These are phyloP conservation scores for Chaetomiaceae sp. DNA, from an alignment of 2,329 filamentous ascomycete genomes.

Conservation along the genomic window DNA sequence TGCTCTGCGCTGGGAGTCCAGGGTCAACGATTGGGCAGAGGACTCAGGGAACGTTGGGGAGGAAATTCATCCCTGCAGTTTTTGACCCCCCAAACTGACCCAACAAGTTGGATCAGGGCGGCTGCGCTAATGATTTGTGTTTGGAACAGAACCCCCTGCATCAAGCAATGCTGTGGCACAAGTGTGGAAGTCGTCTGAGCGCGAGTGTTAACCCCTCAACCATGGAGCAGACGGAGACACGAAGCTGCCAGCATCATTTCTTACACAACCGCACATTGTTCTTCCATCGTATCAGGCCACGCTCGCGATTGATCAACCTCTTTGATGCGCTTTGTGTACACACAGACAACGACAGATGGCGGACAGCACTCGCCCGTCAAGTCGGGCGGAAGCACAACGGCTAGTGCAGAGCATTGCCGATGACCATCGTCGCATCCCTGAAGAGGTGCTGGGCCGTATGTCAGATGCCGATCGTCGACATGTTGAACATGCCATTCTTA, in stretches of 20 bases:
- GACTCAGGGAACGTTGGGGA: no score
- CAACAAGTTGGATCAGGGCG: no score
- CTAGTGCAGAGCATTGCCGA: slow-evolving; percentile 10
- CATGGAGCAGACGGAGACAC: slow-evolving; percentile 1
- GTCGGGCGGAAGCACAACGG: slow-evolving; percentile 6
- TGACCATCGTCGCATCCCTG: slow-evolving; percentile 5
- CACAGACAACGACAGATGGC: slow-evolving; percentile 3
- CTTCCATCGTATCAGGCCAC: slow-evolving; percentile 2
- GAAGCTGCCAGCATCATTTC: slow-evolving; percentile 3
- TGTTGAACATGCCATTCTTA: slow-evolving; percentile 9
- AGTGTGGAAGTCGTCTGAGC: no score
- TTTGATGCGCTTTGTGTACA: neutral
- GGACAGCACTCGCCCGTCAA: slow-evolving; percentile 3
- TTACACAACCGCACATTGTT: slow-evolving; percentile 5
- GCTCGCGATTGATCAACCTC: slow-evolving; percentile 3
- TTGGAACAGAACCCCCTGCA: no score
- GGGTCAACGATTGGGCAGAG: no score
- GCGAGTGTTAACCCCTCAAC: slow-evolving; percentile 1
- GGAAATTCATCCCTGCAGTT: no score
- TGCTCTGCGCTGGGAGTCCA: no score
- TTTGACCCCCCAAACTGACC: no score
- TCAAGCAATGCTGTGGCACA: no score
- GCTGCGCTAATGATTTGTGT: no score
- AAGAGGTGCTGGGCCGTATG: slow-evolving; percentile 9
- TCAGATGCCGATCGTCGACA: slow-evolving; percentile 7